Percentiles rank a stretch among this genome's conserved stretches.
Evolutionary conservation across 148 eudicot genomes (phyloP).

Genomic region (Diospyros lotus): DNA sequence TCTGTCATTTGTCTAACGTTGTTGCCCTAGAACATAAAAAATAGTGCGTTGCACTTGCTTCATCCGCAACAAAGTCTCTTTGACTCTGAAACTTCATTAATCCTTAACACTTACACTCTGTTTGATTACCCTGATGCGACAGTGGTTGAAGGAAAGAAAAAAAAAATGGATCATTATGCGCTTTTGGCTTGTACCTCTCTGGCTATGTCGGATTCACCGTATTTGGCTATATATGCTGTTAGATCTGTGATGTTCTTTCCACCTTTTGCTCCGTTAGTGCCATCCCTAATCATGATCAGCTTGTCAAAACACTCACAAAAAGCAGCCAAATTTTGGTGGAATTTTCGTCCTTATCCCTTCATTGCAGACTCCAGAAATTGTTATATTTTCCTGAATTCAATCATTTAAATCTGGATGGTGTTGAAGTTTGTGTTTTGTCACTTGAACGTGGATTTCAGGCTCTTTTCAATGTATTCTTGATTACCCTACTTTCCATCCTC

Average conservation of each 20-base stretch:
- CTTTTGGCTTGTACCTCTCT: background rate
- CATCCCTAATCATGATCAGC: conserved; percentile 7
- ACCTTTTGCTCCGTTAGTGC: conserved; percentile 4
- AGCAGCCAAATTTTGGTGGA: conserved; percentile 1
- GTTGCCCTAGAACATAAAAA: too few relatives aligned
- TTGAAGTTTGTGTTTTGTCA: background rate
- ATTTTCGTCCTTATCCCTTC: background rate
- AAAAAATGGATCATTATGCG: background rate
- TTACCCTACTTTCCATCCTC: background rate
- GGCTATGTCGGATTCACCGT: background rate
- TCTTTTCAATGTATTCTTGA: background rate
- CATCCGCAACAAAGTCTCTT: too few relatives aligned
- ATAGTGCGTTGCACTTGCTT: too few relatives aligned
- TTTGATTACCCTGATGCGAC: too few relatives aligned
- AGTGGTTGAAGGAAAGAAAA: background rate
- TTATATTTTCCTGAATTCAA: conserved; percentile 5
- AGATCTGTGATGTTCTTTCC: background rate
- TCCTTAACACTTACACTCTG: too few relatives aligned
- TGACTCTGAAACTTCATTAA: too few relatives aligned
- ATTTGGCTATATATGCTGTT: background rate
- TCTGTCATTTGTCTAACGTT: too few relatives aligned
- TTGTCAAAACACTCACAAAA: background rate
- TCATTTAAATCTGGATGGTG: conserved; percentile 2
- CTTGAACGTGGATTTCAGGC: background rate
- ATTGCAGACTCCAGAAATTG: background rate